Evolutionary conservation across 805 yeast species (phyloP), one percentile per base, ranked within the genome.

Genomic region (Wickerhamia fluorescens): DNA sequence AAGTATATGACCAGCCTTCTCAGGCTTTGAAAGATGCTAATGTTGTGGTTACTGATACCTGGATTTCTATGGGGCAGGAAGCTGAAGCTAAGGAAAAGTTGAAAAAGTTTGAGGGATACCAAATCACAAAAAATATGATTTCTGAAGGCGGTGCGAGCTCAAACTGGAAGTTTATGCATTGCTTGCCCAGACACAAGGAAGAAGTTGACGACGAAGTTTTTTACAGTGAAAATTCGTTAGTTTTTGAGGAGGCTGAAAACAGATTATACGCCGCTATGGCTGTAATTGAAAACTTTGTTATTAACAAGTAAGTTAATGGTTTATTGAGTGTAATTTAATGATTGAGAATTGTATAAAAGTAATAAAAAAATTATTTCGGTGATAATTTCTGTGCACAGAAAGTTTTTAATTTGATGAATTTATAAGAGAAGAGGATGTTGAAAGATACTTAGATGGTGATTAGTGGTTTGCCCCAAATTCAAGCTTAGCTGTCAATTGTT

Each of bases 21-120:
- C 64, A 47, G 15, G 95, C 96, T 1, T 73, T 86, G 28, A 65
- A 68, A 30, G 66, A 68, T 41, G 86, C 97, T 4, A 74, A 89
- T 48, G 68, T 92, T 23, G 56, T 92, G 20, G 97, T 89, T 25
- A 92, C 98, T 10, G 98, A 92, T 48, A 92, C 98, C 3, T 92
- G 95, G 77, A 75, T 92, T 14, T 89, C 97, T 1, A 92, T 92
- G 98, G 98, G 98, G 33, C 88, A 92, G 64, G 98, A 92, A 56
- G 61, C 71, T 4, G 88, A 88, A 52, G 83, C 75, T 39, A 65
- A 53, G 27, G 63, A 68, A 33, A 83, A 88, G 39, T 63, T 92
- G 43, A 66, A 76, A 47, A 88, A 86, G 58, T 92, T 92, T 53
- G 69, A 64, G 10, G 95, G 94, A 2, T 92, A 78, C 68, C 96